Base-by-base conservation (phyloP, 345 rosid genomes). In the Syzygium aromaticum region DNA sequence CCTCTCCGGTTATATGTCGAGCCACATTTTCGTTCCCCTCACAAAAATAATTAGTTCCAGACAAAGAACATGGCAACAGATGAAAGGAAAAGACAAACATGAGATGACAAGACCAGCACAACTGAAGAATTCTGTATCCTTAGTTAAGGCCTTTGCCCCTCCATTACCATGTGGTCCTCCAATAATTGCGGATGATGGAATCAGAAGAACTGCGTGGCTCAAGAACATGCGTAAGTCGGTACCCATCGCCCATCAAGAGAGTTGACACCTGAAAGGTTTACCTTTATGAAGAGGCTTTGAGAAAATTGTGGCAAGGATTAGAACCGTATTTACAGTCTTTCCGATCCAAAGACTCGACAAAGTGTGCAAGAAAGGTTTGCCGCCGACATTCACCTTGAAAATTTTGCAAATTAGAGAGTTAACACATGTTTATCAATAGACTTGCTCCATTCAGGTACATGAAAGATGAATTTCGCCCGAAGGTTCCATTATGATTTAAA, bases 241-340 rank as follows among this genome's bases (percentile, higher is more conserved):
- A 73, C 46, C 25, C 1, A 3, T 33, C 80, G 1, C 12, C 78
- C 23, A 57, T 67, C 78, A 10, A 4, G 78, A 67, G 78, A 67
- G 43, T 33, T 1, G 46, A 67, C 46, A 67, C 78, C 22, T 67
- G 7, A 56, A 84, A 84, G 0, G 77, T 27, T 38, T 87, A 51
- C 78, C 85, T 86, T 91, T 88, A 92, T 64, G 67, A 67, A 84
- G 93, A 86, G 63, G 90, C 53, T 91, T 88, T 93, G 89, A 92
- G 93, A 93, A 98, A 96, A 89, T 95, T 93, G 91, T 97, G 97
- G 80, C 96, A 98, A 4, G 97, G 98, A 90, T 89, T 92, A 54
- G 92, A 87, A 87, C 97, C 96, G 61, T 86, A 77, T 92, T 93
- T 94, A 91, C 99, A 96, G 56, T 86, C 86, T 67, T 91, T 93